Conservation (phyloP, 371 early-diverging fungal genomes). For the Ordospora colligata region DNA sequence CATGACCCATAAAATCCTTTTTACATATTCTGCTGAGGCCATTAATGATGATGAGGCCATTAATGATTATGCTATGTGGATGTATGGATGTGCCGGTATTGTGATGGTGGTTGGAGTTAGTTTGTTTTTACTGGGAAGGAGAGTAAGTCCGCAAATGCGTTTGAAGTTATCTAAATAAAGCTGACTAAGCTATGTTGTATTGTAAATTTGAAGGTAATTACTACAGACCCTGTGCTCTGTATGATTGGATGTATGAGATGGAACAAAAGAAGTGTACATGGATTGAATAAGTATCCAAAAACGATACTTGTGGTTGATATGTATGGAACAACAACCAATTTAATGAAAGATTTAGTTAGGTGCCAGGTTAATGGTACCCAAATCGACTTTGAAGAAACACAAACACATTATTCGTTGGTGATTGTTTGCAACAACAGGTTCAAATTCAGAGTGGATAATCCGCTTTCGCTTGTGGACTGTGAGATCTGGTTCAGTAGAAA, state of each 20-base stretch:
- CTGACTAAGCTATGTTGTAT: not conserved
- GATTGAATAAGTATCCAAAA: not conserved
- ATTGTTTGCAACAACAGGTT: not conserved
- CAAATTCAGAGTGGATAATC: not conserved
- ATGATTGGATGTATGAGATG: not conserved
- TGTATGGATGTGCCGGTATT: not conserved
- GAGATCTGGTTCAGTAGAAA: slow-evolving; percentile 7
- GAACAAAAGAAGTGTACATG: not conserved
- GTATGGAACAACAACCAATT: not conserved
- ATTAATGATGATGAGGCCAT: too few species aligned
- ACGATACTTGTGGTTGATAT: not conserved
- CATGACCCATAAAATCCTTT: too few species aligned
- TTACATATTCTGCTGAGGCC: too few species aligned
- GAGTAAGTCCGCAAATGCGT: not conserved
- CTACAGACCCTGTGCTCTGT: too few species aligned
- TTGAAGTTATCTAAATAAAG: not conserved
- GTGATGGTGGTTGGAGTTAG: not conserved
- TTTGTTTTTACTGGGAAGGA: not conserved
- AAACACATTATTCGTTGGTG: not conserved
- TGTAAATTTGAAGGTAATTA: too few species aligned
- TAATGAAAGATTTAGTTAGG: not conserved
- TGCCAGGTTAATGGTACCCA: not conserved
- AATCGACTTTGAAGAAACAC: not conserved
- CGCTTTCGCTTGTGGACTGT: not conserved
- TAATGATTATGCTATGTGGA: too few species aligned